Conservation (phyloP, 495 filamentous ascomycete species). For the Aspergillus conjunctus region DNA sequence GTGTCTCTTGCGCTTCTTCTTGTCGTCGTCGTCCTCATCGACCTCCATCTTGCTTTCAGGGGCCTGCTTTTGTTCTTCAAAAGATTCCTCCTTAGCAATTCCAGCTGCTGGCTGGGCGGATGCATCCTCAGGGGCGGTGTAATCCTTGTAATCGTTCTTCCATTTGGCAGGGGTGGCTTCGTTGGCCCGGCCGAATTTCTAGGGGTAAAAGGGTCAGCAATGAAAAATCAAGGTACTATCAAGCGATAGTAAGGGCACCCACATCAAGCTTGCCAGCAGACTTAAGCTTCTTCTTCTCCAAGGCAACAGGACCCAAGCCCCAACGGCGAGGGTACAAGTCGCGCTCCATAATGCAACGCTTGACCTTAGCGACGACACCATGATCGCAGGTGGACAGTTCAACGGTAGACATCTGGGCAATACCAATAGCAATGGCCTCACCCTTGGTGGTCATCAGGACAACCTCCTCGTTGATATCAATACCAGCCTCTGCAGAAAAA, state of each 20-base stretch:
- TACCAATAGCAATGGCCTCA: slow-evolving; percentile 93
- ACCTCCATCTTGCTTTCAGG: slow-evolving; percentile 39
- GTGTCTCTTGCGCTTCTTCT: slow-evolving; percentile 82
- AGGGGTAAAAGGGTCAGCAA: slow-evolving; percentile 19
- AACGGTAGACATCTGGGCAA: slow-evolving; percentile 93
- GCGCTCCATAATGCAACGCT: slow-evolving; percentile 98
- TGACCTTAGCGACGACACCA: slow-evolving; percentile 95
- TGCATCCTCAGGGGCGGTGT: slow-evolving; percentile 56
- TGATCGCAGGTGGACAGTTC: slow-evolving; percentile 92
- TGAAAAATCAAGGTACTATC: slow-evolving; percentile 3
- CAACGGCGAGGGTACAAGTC: slow-evolving; percentile 93
- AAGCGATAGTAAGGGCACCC: slow-evolving; percentile 30
- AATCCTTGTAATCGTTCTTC: slow-evolving; percentile 89
- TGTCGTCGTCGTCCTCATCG: slow-evolving; percentile 49
- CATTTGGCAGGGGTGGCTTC: slow-evolving; percentile 90
- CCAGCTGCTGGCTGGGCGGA: slow-evolving; percentile 47
- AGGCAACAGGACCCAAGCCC: slow-evolving; percentile 87
- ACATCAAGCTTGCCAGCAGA: slow-evolving; percentile 93
- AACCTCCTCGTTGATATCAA: slow-evolving; percentile 88
- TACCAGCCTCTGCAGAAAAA: slow-evolving; percentile 65
- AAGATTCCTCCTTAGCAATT: slow-evolving; percentile 42
- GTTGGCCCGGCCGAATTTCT: slow-evolving; percentile 91
- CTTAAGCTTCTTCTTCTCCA: slow-evolving; percentile 99
- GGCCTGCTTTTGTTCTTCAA: slow-evolving; percentile 32
- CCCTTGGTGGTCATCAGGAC: slow-evolving; percentile 98